Conservation (phyloP, 306 rosid genomes). For the peach (Prunus persica) region DNA sequence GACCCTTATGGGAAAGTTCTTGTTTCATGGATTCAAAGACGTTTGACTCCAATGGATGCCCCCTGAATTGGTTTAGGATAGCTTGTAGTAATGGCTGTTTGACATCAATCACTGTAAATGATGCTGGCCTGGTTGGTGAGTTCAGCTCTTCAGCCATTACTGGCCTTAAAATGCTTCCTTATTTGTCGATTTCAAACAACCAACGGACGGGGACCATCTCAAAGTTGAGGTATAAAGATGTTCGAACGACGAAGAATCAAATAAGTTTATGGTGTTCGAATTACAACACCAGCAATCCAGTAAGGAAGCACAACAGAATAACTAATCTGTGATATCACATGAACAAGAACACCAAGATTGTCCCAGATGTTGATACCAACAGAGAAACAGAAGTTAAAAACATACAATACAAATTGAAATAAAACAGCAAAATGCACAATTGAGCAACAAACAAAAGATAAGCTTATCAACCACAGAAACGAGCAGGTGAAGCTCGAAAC, state of each 20-base stretch:
- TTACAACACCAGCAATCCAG: too few relatives aligned
- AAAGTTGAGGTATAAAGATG: constrained; percentile 35
- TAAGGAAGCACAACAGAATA: too few relatives aligned
- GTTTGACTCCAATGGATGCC: constrained; percentile 66
- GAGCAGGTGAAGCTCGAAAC: too few relatives aligned
- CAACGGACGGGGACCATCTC: constrained; percentile 51
- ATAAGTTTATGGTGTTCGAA: not conserved
- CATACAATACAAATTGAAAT: too few relatives aligned
- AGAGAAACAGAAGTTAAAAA: too few relatives aligned
- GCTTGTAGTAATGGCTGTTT: constrained; percentile 52
- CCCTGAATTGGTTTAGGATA: constrained; percentile 61
- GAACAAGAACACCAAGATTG: too few relatives aligned
- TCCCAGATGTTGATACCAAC: too few relatives aligned
- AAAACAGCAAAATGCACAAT: too few relatives aligned
- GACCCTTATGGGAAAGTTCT: constrained; percentile 58
- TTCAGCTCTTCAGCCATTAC: constrained; percentile 50
- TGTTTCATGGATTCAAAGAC: constrained; percentile 60
- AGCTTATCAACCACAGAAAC: too few relatives aligned
- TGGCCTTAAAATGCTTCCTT: constrained; percentile 57
- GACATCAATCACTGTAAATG: constrained; percentile 46
- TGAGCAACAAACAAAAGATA: too few relatives aligned
- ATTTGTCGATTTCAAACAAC: constrained; percentile 62
- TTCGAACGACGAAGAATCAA: too few relatives aligned
- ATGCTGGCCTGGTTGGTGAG: constrained; percentile 62
- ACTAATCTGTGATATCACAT: too few relatives aligned